Conservation (phyloP, 1,284 basidiomycete species). For the Austropuccinia psidii region DNA sequence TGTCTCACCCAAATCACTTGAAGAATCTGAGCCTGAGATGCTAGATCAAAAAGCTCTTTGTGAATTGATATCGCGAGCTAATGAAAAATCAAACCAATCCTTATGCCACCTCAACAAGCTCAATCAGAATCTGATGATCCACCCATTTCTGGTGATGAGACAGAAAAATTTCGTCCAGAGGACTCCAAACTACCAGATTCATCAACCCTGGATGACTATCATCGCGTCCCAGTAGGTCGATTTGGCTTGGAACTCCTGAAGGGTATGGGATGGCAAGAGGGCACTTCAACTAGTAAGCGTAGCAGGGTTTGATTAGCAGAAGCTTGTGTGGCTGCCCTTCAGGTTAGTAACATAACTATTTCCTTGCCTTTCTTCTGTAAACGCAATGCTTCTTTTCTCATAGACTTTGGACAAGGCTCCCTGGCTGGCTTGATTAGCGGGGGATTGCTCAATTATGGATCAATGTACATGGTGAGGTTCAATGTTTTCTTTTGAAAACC, state of each 20-base stretch:
- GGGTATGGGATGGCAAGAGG: slow-evolving; percentile 94
- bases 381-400: too few species aligned
- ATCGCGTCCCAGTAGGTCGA: slow-evolving; percentile 76
- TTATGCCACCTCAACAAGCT: too few species aligned
- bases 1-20: too few species aligned
- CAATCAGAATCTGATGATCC: neutral
- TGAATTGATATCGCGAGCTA: neutral
- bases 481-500: too few species aligned
- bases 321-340: slow-evolving; percentile 75
- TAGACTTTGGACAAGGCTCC: too few species aligned
- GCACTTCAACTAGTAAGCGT: slow-evolving; percentile 55
- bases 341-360: too few species aligned
- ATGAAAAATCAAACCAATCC: neutral
- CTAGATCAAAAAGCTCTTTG: slow-evolving; percentile 1
- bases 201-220: slow-evolving; percentile 76
- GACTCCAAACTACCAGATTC: slow-evolving; percentile 41
- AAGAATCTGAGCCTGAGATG: neutral
- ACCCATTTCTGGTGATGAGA: neutral
- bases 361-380: too few species aligned
- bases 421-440: too few species aligned
- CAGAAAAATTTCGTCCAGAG: neutral
- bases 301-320: slow-evolving; percentile 55
- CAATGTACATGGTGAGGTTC: too few species aligned
- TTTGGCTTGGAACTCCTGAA: slow-evolving; percentile 88
- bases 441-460: too few species aligned